Evolutionary conservation across 108 stramenopile genomes (phyloP), one percentile per base, ranked within the genome.

Genomic region (Conticribra guillardii): DNA sequence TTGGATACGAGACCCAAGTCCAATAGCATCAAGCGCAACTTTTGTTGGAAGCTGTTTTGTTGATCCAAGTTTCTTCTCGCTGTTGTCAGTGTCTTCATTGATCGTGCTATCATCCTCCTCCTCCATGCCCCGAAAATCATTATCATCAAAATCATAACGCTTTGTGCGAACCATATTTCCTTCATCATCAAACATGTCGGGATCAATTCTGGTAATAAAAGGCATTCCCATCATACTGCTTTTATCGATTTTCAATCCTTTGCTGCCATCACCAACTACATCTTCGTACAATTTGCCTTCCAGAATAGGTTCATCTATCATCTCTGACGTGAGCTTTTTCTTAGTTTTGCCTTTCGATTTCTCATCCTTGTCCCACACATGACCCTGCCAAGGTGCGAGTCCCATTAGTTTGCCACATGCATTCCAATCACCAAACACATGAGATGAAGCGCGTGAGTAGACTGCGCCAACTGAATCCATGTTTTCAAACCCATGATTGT

Each of bases 341-440:
- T 41, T 27, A 9, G 65, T 47, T 5, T 37, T 31, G 14, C 72
- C 24, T 9, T 34, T 62, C 29, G 54, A 30, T 3, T 59, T 85
- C 31, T 73, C 79, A 46, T 75, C 70, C 11, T 41, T 5, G 46
- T 89, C 88, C 85, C 93, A 93, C 0, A 73, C 69, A 60, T 93
- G 78, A 45, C 64, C 82, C 21, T 74, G 84, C 94, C 89, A 98
- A 7, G 97, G 96, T n/a, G 96, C 95, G 27, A 98, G 67, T 21
- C 96, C 98, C 96, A 97, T 97, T 23, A 97, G 91, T 62, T 97
- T 95, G 16, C 97, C 97, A 56, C 97, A 97, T 0, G 93, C 87
- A 84, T 97, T 98, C 96, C 97, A 97, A 76, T 97, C 95, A 15
- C 96, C 96, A 74, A 98, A 97, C 8, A 97, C 93, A 78, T 96